These are phyloP conservation scores for Copromyces sp. DNA, from an alignment of 495 filamentous ascomycete genomes.

Conservation along the genomic window DNA sequence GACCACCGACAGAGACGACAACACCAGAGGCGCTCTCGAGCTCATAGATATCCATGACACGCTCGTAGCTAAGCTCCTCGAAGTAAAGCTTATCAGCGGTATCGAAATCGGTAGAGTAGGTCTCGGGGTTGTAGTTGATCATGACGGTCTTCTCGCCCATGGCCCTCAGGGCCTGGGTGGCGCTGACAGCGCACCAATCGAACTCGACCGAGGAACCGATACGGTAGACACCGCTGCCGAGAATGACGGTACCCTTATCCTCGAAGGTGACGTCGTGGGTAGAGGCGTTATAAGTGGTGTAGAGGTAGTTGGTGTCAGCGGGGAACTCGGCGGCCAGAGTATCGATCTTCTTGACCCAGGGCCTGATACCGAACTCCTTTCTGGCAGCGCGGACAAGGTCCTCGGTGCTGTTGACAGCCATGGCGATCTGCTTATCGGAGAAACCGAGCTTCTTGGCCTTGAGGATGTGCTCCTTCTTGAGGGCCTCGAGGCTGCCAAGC, in stretches of 20 bases:
- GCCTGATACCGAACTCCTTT: slow-evolving; percentile 72
- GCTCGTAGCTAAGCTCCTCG: slow-evolving; percentile 93
- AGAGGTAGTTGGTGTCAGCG: slow-evolving; percentile 94
- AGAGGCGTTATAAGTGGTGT: slow-evolving; percentile 97
- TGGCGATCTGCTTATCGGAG: slow-evolving; percentile 90
- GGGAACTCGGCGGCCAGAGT: slow-evolving; percentile 96
- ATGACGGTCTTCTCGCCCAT: slow-evolving; percentile 98
- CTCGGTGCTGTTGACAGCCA: slow-evolving; percentile 74
- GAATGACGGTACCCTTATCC: slow-evolving; percentile 80
- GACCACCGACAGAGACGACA: slow-evolving; percentile 90
- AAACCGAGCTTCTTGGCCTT: slow-evolving; percentile 97
- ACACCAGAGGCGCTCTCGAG: slow-evolving; percentile 80
- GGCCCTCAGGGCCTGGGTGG: slow-evolving; percentile 69
- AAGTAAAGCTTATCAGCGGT: slow-evolving; percentile 94
- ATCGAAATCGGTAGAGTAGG: slow-evolving; percentile 82
- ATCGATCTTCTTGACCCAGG: slow-evolving; percentile 97
- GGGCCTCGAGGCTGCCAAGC: slow-evolving; percentile 72
- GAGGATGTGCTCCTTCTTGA: slow-evolving; percentile 77
- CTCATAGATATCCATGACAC: slow-evolving; percentile 98
- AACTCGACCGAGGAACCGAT: slow-evolving; percentile 98
- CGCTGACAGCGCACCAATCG: slow-evolving; percentile 97
- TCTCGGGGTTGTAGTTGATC: slow-evolving; percentile 96
- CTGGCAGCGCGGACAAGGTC: slow-evolving; percentile 80
- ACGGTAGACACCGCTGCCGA: slow-evolving; percentile 90
- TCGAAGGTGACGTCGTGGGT: slow-evolving; percentile 92